A percentile compares a stretch with the other conserved stretches of the same genome.
These are phyloP conservation scores for Themeda triandra DNA, from an alignment of 176 grass and related monocot species.

Conservation along the genomic window DNA sequence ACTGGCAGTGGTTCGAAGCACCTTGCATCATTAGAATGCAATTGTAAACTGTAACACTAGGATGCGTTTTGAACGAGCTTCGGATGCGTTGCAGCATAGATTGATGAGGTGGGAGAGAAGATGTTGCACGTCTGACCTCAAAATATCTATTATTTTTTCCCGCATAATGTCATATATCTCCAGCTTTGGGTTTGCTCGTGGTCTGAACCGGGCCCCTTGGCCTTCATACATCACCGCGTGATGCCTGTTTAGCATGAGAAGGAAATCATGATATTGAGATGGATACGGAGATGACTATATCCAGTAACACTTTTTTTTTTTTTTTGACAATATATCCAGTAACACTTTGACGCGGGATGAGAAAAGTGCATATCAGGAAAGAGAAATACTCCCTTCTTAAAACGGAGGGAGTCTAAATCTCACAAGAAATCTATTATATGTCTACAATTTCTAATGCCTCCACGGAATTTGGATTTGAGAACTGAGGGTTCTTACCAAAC, in stretches of 20 bases:
- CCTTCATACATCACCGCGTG: slow-evolving; percentile 98
- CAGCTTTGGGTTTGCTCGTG: too few species aligned
- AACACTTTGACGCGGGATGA: neutral
- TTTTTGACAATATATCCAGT: slow-evolving; percentile 7
- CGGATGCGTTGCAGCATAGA: slow-evolving; percentile 98
- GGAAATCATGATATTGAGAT: neutral
- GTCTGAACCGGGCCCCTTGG: too few species aligned
- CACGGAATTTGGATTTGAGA: slow-evolving; percentile 60
- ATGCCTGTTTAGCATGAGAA: slow-evolving; percentile 46
- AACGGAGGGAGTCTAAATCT: too few species aligned
- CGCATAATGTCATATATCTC: neutral
- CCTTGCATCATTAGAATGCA: neutral
- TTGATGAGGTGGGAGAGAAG: slow-evolving; percentile 70
- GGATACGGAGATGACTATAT: neutral
- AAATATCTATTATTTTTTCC: slow-evolving; percentile 81
- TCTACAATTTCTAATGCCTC: slow-evolving; percentile 82
- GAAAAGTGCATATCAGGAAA: neutral
- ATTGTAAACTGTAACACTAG: slow-evolving; percentile 2
- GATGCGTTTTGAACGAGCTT: slow-evolving; percentile 70
- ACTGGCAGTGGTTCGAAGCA: neutral
- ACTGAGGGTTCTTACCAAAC: slow-evolving; percentile 88
- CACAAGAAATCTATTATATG: slow-evolving; percentile 96
- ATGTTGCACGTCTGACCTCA: slow-evolving; percentile 91
- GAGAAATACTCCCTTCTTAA: too few species aligned
- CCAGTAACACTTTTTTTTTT: neutral